These are phyloP conservation scores for Canavalia gladiata DNA, from an alignment of 306 rosid species.

Conservation along the genomic window DNA sequence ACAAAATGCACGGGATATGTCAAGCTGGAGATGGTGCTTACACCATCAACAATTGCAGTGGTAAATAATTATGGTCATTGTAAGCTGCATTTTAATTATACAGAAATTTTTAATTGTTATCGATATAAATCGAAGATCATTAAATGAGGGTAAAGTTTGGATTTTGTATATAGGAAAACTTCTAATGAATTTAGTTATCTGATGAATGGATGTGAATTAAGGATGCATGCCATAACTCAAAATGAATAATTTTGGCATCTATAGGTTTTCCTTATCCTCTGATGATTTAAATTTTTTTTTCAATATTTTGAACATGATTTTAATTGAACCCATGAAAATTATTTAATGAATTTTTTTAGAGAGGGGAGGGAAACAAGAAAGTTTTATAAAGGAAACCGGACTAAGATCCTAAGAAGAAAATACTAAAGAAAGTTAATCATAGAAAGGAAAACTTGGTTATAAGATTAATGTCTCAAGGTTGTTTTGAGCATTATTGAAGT, in stretches of 20 bases:
- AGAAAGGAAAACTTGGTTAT: background rate
- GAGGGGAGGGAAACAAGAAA: background rate
- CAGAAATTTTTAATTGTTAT: background rate
- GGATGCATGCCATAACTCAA: background rate
- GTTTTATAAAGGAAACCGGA: background rate
- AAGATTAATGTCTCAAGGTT: background rate
- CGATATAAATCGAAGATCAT: background rate
- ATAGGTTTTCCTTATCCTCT: background rate
- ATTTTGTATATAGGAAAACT: too few species aligned
- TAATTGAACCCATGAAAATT: background rate
- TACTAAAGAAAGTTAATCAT: too few species aligned
- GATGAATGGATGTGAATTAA: background rate
- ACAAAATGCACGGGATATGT: background rate
- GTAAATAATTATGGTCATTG: background rate
- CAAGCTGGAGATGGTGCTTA: slow-evolving; percentile 27
- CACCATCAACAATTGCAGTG: slow-evolving; percentile 40
- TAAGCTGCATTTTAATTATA: background rate
- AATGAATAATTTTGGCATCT: background rate
- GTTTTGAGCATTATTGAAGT: background rate
- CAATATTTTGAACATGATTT: background rate
- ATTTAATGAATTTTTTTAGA: too few species aligned
- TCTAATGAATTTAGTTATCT: background rate
- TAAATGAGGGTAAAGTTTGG: background rate
- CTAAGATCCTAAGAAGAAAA: background rate
- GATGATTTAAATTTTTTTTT: background rate